Evolutionary conservation across 202 grass and related monocot genomes (phyloP).

Genomic region (Cymbopogon flexuosus): DNA sequence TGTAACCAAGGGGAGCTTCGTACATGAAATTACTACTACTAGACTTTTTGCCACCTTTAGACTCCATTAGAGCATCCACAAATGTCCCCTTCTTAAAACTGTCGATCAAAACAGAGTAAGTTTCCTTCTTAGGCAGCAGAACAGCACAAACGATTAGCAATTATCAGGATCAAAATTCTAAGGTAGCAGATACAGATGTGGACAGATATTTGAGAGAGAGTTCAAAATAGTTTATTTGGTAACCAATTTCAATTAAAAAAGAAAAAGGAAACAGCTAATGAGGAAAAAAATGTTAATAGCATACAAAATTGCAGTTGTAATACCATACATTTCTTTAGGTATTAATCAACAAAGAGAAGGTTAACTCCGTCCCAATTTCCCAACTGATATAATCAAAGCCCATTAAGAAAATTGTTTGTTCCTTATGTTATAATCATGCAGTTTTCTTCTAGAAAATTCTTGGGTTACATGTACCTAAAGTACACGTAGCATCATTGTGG

Average conservation of each 20-base stretch:
- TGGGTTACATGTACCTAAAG: not conserved
- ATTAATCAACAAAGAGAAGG: not conserved
- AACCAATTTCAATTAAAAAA: not conserved
- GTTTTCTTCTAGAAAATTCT: not conserved
- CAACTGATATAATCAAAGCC: not conserved
- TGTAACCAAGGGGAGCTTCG: constrained; percentile 91
- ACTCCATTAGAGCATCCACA: constrained; percentile 95
- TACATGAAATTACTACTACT: constrained; percentile 76
- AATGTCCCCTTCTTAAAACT: constrained; percentile 10
- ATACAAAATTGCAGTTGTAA: not conserved
- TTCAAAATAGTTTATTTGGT: not conserved
- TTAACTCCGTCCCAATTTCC: not conserved
- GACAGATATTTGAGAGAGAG: not conserved
- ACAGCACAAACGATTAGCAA: not conserved
- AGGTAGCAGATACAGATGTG: not conserved
- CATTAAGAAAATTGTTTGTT: not conserved
- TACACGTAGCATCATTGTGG: not conserved
- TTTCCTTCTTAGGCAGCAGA: not conserved
- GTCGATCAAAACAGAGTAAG: constrained; percentile 5
- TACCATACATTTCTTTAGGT: not conserved
- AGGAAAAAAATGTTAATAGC: not conserved
- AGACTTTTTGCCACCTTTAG: constrained; percentile 83
- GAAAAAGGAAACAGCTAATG: too few species aligned
- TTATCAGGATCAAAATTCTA: not conserved
- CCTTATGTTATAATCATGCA: not conserved